Percentiles rank a stretch among this genome's conserved stretches.
Evolutionary conservation across 2,329 filamentous ascomycete genomes (phyloP).

Genomic region (Chaetomium sp.): DNA sequence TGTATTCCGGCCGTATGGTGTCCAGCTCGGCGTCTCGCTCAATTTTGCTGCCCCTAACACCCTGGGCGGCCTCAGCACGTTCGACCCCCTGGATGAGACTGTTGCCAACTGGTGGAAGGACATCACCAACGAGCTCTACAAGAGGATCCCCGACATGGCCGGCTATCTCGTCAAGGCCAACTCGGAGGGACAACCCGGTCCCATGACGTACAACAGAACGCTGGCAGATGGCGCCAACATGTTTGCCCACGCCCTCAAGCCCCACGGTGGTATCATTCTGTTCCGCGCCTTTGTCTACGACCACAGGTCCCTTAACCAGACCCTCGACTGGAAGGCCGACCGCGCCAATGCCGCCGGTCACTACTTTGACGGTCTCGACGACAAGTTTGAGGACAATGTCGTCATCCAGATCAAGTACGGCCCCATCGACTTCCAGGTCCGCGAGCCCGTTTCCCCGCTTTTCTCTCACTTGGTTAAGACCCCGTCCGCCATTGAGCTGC

Average conservation of each 20-base stretch:
- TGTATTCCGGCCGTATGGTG: slow-evolving; percentile 66
- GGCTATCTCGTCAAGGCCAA: slow-evolving; percentile 73
- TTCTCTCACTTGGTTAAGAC: slow-evolving; percentile 56
- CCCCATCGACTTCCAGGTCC: slow-evolving; percentile 73
- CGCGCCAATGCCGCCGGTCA: slow-evolving; percentile 70
- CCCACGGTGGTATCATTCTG: slow-evolving; percentile 65
- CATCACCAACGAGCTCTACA: slow-evolving; percentile 61
- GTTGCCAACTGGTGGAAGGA: slow-evolving; percentile 66
- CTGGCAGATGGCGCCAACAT: slow-evolving; percentile 69
- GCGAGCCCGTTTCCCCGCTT: slow-evolving; percentile 66
- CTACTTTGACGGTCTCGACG: slow-evolving; percentile 66
- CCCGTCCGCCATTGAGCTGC: slow-evolving; percentile 61
- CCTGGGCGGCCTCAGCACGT: slow-evolving; percentile 60
- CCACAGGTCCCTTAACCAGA: slow-evolving; percentile 51
- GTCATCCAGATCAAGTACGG: slow-evolving; percentile 75
- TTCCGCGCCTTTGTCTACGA: slow-evolving; percentile 75
- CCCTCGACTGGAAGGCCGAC: slow-evolving; percentile 63
- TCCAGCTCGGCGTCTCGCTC: slow-evolving; percentile 66
- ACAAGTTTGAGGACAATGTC: slow-evolving; percentile 69
- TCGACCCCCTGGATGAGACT: slow-evolving; percentile 62
- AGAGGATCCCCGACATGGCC: slow-evolving; percentile 64
- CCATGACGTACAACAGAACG: slow-evolving; percentile 69
- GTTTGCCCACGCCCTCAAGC: slow-evolving; percentile 61
- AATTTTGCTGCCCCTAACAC: slow-evolving; percentile 67
- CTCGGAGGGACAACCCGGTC: slow-evolving; percentile 71